Evolutionary conservation across 148 eudicot species (phyloP).

Genomic region (Diospyros lotus): DNA sequence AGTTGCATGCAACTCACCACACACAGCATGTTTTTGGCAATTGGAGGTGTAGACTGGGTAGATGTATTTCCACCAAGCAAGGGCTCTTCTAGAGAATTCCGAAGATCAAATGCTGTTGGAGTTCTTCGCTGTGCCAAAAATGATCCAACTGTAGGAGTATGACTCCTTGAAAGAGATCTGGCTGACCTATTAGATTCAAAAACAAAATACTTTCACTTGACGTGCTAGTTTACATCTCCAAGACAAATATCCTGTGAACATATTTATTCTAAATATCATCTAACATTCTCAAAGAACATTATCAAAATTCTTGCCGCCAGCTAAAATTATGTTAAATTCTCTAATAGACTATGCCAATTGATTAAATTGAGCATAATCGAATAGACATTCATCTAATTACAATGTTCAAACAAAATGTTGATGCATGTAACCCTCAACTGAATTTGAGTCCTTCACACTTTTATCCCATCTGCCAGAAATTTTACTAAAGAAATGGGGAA

Average conservation of each 20-base stretch:
- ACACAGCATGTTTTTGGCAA: constrained; percentile 49
- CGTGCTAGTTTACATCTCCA: too few relatives aligned
- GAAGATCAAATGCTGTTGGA: constrained; percentile 14
- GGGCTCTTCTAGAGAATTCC: constrained; percentile 40
- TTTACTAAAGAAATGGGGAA: too few relatives aligned
- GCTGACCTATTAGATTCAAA: constrained; percentile 53
- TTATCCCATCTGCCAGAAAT: too few relatives aligned
- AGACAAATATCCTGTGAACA: too few relatives aligned
- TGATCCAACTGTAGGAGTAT: constrained; percentile 51
- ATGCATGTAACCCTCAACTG: too few relatives aligned
- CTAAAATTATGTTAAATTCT: background rate
- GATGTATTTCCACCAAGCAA: constrained; percentile 47
- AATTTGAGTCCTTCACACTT: too few relatives aligned
- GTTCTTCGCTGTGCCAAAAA: constrained; percentile 29
- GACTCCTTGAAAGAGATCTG: constrained; percentile 59
- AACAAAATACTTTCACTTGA: background rate
- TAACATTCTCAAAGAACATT: background rate
- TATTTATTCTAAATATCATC: background rate
- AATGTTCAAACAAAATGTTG: too few relatives aligned
- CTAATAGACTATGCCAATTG: background rate
- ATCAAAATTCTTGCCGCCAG: background rate
- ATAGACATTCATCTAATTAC: too few relatives aligned
- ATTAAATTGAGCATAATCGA: background rate
- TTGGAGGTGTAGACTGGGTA: constrained; percentile 32
- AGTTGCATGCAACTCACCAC: constrained; percentile 44